Conservation (phyloP, 2,329 filamentous ascomycete genomes). For the Leptodontidium sp. region DNA sequence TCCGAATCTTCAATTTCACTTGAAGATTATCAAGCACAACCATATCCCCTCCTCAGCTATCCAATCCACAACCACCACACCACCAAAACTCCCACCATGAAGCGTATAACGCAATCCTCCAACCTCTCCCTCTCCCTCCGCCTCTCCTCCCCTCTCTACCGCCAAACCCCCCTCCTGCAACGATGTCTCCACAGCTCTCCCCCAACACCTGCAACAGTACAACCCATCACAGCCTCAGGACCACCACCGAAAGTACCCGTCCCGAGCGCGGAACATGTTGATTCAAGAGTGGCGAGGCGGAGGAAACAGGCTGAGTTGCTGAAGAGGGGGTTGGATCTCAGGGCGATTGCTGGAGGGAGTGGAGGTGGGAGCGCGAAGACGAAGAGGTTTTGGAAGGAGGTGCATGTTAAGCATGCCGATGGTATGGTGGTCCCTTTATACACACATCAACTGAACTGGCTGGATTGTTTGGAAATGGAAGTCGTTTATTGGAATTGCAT, state of each 20-base stretch:
- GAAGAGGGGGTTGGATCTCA: slow-evolving; percentile 58
- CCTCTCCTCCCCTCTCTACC: background rate
- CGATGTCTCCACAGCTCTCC: slow-evolving; percentile 42
- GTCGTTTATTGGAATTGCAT: background rate
- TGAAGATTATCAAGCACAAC: slow-evolving; percentile 4
- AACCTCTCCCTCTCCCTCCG: slow-evolving; percentile 23
- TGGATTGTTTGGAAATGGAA: background rate
- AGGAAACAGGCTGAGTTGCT: slow-evolving; percentile 63
- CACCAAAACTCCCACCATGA: slow-evolving; percentile 38
- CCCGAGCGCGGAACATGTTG: slow-evolving; percentile 50
- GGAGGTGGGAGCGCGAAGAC: slow-evolving; percentile 54
- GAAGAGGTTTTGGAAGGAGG: slow-evolving; percentile 90
- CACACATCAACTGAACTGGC: background rate
- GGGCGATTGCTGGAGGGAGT: slow-evolving; percentile 49
- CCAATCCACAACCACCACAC: slow-evolving; percentile 19
- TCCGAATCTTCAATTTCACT: background rate
- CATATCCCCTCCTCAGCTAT: slow-evolving; percentile 6
- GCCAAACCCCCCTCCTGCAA: slow-evolving; percentile 23
- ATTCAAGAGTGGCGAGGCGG: slow-evolving; percentile 57
- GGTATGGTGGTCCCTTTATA: slow-evolving; percentile 54
- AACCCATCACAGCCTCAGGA: slow-evolving; percentile 62
- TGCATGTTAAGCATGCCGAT: slow-evolving; percentile 71
- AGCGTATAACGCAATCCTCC: slow-evolving; percentile 40
- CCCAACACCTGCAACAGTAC: slow-evolving; percentile 41
- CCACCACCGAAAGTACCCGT: slow-evolving; percentile 65